phyloP scores from a whole-genome alignment of 2,329 filamentous ascomycete species.

The Tolypocladium ophioglossoides region DNA sequence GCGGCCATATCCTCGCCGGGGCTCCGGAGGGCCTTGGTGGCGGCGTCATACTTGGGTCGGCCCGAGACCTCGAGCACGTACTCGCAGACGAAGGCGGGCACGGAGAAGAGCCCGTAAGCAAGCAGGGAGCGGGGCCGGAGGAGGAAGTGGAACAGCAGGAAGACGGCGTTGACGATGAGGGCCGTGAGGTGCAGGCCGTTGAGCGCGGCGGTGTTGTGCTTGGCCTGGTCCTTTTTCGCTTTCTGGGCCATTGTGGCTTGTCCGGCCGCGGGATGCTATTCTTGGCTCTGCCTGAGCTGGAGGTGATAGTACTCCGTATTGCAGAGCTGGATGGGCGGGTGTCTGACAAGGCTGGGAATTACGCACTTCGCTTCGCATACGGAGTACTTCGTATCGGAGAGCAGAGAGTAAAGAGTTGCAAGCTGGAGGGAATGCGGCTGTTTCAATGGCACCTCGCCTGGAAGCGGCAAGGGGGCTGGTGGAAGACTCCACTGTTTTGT shows the following conservation, averaged over 20 bases:
- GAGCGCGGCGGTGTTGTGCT: conserved; percentile 66
- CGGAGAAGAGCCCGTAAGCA: conserved; percentile 61
- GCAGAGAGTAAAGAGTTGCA: background rate
- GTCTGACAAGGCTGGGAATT: background rate
- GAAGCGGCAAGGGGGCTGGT: background rate
- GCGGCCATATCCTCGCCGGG: conserved; percentile 83
- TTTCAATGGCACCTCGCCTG: background rate
- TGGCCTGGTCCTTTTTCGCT: conserved; percentile 57
- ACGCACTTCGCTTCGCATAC: too few relatives aligned
- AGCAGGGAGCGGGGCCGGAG: conserved; percentile 53
- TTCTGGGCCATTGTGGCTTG: conserved; percentile 44
- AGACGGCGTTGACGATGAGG: conserved; percentile 59
- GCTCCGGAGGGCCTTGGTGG: conserved; percentile 55
- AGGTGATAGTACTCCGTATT: too few relatives aligned
- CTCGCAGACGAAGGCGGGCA: conserved; percentile 69
- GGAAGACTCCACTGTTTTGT: background rate
- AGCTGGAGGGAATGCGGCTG: background rate
- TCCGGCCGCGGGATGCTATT: background rate
- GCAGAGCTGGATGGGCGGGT: background rate
- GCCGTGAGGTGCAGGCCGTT: conserved; percentile 75
- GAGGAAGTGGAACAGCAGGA: conserved; percentile 61
- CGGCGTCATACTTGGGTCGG: conserved; percentile 61
- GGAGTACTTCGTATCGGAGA: background rate
- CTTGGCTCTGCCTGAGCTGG: background rate
- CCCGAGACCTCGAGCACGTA: conserved; percentile 77